Evolutionary conservation across 345 rosid genomes (phyloP), one percentile per base, ranked within the genome.

Genomic region (Arabidopsis thaliana): DNA sequence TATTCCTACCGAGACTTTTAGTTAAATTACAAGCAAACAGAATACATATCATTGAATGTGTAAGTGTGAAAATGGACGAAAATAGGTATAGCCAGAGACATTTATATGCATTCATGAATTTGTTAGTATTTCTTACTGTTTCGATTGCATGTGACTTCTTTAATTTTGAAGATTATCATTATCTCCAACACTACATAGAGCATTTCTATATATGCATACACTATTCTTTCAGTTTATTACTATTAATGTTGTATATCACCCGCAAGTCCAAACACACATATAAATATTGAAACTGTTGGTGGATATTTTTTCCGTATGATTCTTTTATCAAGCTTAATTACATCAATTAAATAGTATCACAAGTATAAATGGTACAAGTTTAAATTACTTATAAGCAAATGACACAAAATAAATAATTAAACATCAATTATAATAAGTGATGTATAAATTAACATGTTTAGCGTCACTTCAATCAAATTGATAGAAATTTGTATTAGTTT

Each of bases 1-100:
- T 13, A 30, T 55, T 30, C 10, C 22, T 55, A 56, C 4, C 13
- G 11, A 60, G 65, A 60, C 48, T 11, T 60, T 11, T 60, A 0
- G 33, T 59, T 23, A 60, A 11, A 22, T 7, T 41, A 41, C 50
- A 41, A 6, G 50, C 55, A 69, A 69, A 56, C 1, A 14, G 55
- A 44, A 42, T 41, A 32, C 20, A 69, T 3, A 69, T 3, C 59
- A 61, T 60, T 72, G 60, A 72, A 72, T 61, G 76, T 61, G 4
- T 40, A 50, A 49, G 68, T 50, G 76, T 71, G 67, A 71, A 71
- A 60, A 37, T 24, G n/a, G 7, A 60, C 60, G 32, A 4, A 59
- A 71, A 58, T 59, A 59, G 75, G 50, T 7, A 34, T 59, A 36
- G 36, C 10, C 34, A 34, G 38, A 4, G 46, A 36, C 64, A 41